Conservation (phyloP, 1,284 basidiomycete genomes). For the Filobasidium uniguttulatum region DNA sequence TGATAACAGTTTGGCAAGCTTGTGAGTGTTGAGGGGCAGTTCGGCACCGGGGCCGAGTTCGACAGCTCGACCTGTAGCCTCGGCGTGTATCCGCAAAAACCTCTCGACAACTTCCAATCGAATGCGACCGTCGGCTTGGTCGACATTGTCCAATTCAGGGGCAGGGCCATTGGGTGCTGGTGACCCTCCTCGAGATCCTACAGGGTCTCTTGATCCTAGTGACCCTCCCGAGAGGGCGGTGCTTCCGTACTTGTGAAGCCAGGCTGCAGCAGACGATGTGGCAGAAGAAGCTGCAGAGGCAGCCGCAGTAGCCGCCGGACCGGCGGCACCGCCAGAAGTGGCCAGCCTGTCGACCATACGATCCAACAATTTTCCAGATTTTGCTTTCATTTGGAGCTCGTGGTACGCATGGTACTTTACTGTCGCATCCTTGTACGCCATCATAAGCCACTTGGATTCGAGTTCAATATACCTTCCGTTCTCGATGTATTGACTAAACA, state of each 20-base stretch:
- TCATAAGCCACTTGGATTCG: conserved; percentile 73
- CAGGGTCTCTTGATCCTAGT: neutral
- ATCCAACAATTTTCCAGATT: conserved; percentile 71
- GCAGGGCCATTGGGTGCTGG: conserved; percentile 7
- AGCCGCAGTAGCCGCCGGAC: conserved; percentile 36
- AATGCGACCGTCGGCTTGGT: conserved; percentile 67
- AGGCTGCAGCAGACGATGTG: conserved; percentile 46
- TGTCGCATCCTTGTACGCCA: conserved; percentile 66
- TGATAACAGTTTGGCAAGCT: conserved; percentile 70
- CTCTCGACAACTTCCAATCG: conserved; percentile 64
- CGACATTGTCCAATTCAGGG: conserved; percentile 48
- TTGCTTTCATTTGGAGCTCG: conserved; percentile 63
- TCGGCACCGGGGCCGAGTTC: conserved; percentile 68
- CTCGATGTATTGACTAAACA: conserved; percentile 89
- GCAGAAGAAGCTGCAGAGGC: conserved; percentile 50
- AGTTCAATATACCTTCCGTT: conserved; percentile 82
- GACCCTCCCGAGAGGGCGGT: conserved; percentile 35
- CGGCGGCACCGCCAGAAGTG: conserved; percentile 52
- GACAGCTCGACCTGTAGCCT: conserved; percentile 79
- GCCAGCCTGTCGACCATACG: conserved; percentile 84
- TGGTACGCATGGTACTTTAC: conserved; percentile 75
- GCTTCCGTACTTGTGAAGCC: conserved; percentile 25
- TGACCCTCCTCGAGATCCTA: conserved; percentile 15
- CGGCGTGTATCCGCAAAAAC: conserved; percentile 92
- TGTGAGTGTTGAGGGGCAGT: conserved; percentile 83